Evolutionary conservation across 2,329 filamentous ascomycete species (phyloP).

Genomic region (Cladosporium sphaerospermum): DNA sequence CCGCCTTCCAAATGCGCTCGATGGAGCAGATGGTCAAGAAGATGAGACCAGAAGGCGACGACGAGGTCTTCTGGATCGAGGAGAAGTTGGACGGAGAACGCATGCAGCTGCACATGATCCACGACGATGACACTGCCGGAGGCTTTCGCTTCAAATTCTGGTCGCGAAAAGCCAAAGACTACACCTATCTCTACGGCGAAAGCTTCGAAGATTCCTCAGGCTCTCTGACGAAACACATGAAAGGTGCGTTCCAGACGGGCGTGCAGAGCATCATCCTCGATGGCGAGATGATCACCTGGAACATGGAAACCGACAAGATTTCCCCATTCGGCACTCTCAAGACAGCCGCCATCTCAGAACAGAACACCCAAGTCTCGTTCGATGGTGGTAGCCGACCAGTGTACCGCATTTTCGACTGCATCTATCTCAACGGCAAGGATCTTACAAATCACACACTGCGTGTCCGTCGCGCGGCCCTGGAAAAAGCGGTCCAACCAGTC

Average conservation of each 20-base stretch:
- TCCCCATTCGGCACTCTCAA: conserved; percentile 91
- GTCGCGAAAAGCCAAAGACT: conserved; percentile 94
- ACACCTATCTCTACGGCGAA: conserved; percentile 86
- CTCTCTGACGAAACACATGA: conserved; percentile 73
- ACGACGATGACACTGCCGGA: conserved; percentile 61
- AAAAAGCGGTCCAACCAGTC: conserved; percentile 62
- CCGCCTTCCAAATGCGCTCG: conserved; percentile 79
- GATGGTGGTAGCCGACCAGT: conserved; percentile 63
- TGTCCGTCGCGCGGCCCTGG: conserved; percentile 70
- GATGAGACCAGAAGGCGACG: conserved; percentile 60
- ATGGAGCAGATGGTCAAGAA: conserved; percentile 73
- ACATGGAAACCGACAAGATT: conserved; percentile 75
- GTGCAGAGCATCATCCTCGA: conserved; percentile 87
- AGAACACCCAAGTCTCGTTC: conserved; percentile 30
- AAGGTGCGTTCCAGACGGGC: conserved; percentile 66
- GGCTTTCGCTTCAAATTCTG: conserved; percentile 77
- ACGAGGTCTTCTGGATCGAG: conserved; percentile 88
- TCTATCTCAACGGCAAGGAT: conserved; percentile 76
- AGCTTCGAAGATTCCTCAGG: conserved; percentile 67
- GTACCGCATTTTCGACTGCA: conserved; percentile 82
- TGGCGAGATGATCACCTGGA: conserved; percentile 98
- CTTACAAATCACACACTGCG: conserved; percentile 77
- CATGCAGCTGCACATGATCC: conserved; percentile 90
- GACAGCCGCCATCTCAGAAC: conserved; percentile 75
- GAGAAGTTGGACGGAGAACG: conserved; percentile 96